Evolutionary conservation across 2,329 filamentous ascomycete species (phyloP), one percentile per base, ranked within the genome.

Genomic region (Blumeria hordei): DNA sequence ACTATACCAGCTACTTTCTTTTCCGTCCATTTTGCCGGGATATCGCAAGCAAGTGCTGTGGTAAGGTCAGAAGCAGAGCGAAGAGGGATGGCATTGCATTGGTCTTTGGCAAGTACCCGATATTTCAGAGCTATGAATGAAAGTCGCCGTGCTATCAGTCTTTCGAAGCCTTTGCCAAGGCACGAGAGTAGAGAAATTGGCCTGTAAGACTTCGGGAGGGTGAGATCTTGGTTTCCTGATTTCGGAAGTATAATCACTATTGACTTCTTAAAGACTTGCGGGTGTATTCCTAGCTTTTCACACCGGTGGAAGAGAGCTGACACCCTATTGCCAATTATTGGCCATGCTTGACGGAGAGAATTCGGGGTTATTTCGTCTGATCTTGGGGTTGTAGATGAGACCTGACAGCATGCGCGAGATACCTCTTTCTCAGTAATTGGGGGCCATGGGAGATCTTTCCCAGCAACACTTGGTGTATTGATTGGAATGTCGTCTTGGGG

Each of bases 1-100:
- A 52, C 33, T 5, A 52, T 36, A 21, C 49, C 28, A 14, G 44
- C 33, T 45, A 58, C 55, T 59, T 59, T 61, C 59, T 57, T 57
- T 41, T 37, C 6, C 4, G 6, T 32, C 21, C 47, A 50, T n/a
- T 21, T 32, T 33, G 21, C 6, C 28, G 1, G n/a, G 18, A 45
- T 18, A 21, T 45, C 1, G 11, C 43, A 45, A 8, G 34, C 10
- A 9, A 50, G 18, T 11, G 33, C 49, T 37, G 49, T 37, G 7
- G 34, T 52, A 37, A 52, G 11, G 37, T 52, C 49, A 9, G 32
- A 36, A 37, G 49, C 49, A 32, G n/a, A n/a, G 9, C 33, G 34
- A 32, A 14, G 49, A 14, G 49, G 33, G 32, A 37, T 28, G 36
- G 49, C 49, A 52, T 3, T 37, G 21, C 34, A 52, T 37, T 52